These are phyloP conservation scores for Papilionanthe hybrid DNA, from an alignment of 116 monocot species.

Conservation along the genomic window DNA sequence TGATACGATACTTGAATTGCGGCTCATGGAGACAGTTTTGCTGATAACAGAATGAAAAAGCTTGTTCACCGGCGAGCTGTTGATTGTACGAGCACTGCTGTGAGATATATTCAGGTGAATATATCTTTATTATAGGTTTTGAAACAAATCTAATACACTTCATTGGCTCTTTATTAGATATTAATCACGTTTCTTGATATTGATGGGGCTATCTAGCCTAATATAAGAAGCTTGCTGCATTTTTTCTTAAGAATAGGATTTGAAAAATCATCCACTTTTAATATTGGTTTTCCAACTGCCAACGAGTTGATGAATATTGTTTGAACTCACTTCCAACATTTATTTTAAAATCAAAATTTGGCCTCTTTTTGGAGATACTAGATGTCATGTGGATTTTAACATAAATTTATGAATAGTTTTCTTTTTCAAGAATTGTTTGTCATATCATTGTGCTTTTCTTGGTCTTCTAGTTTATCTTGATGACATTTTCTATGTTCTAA, in stretches of 20 bases:
- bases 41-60: constrained; percentile 87
- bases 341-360: background rate
- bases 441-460: background rate
- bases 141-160: background rate
- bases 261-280: background rate
- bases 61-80: constrained; percentile 91
- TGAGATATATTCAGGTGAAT: constrained; percentile 81
- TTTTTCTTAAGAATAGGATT: background rate
- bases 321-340: background rate
- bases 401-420: background rate
- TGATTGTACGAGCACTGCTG: constrained; percentile 93
- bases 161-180: background rate
- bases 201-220: background rate
- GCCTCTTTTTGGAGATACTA: background rate
- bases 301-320: background rate
- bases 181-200: background rate
- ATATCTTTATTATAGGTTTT: background rate
- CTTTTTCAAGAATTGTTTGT: background rate
- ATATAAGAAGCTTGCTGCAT: background rate
- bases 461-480: background rate
- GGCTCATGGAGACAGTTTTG: constrained; percentile 87
- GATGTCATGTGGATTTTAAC: background rate
- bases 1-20: constrained; percentile 14
- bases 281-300: background rate
- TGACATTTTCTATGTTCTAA: background rate